Evolutionary conservation across 2,329 filamentous ascomycete genomes (phyloP).

Genomic region (Colletotrichum gloeosporioides): DNA sequence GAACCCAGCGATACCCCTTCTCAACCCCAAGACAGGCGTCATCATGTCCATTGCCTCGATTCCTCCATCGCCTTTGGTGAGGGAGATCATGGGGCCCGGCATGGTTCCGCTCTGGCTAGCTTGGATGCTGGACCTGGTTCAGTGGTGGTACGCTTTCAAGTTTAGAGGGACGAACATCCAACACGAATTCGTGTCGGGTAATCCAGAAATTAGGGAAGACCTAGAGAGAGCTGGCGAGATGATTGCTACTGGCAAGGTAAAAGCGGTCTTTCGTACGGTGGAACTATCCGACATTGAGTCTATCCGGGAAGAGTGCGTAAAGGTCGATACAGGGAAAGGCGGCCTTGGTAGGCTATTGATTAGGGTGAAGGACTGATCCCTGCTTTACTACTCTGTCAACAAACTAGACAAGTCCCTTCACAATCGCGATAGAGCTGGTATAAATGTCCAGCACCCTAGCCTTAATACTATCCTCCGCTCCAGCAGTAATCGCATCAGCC

Average conservation of each 20-base stretch:
- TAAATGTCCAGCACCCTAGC: not conserved
- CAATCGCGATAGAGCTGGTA: not conserved
- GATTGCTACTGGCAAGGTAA: conserved; percentile 47
- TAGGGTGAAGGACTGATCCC: conserved; percentile 16
- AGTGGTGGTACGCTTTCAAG: conserved; percentile 46
- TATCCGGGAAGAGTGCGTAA: conserved; percentile 44
- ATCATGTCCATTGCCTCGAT: conserved; percentile 46
- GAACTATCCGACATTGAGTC: conserved; percentile 47
- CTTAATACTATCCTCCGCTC: not conserved
- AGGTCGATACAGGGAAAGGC: conserved; percentile 45
- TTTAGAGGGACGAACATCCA: conserved; percentile 48
- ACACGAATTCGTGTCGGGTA: conserved; percentile 51
- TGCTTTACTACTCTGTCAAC: fast-evolving
- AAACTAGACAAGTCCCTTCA: not conserved
- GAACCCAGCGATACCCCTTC: conserved; percentile 40
- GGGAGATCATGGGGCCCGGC: conserved; percentile 34
- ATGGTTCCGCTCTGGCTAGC: conserved; percentile 42
- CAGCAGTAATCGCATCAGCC: not conserved
- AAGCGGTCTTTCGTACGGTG: conserved; percentile 44
- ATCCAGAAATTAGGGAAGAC: conserved; percentile 44
- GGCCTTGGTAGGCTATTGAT: conserved; percentile 50
- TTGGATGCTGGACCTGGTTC: conserved; percentile 37
- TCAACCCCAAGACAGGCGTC: conserved; percentile 41
- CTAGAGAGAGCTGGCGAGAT: conserved; percentile 45
- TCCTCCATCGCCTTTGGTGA: conserved; percentile 34